Evolutionary conservation across 192 early-diverging fungal genomes (phyloP), one percentile per base, ranked within the genome.

Genomic region (Coemansia sp.): DNA sequence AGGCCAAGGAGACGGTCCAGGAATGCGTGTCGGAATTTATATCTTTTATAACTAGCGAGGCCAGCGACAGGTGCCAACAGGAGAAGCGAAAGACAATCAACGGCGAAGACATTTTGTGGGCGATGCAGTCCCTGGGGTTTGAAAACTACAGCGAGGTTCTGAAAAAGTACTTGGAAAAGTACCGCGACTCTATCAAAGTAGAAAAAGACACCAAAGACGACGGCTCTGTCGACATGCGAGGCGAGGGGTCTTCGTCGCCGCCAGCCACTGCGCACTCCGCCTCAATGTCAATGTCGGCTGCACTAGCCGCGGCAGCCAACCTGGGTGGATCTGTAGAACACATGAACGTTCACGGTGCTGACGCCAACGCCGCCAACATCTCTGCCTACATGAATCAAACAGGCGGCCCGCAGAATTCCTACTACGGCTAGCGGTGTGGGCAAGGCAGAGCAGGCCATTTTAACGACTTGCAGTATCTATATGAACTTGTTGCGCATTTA

Each of bases 21-120:
- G 95, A 98, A 64, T 98, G 95, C 65, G 96, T 97, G 6, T 92
- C 89, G 15, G 96, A 99, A 78, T 99, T 99, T 65, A 97, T 99
- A 67, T 87, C 90, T 18, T 99, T 99, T 58, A 88, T 99, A 36
- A 97, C 96, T 15, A 93, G 91, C 60, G 96, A 99, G 86, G 96
- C 96, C 8, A 89, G 86, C 63, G 96, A 99, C 58, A 85, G 93
- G 37, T 97, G 95, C 64, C 82, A 86, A 52, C 79, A 88, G 47
- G 96, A 99, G 69, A 95, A 95, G 79, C 81, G 96, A 53, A 99
- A 99, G 67, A 97, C 95, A 2, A 92, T 99, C 65, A 97, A 91
- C 60, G 95, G 95, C 17, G 96, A 99, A 58, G 96, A 99, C 68
- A 93, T 99, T 38, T 68, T 99, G 33, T 96, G 93, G 92, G 95